Evolutionary conservation across 1,284 basidiomycete genomes (phyloP), one percentile per base, ranked within the genome.

Genomic region (Irpex sp.): DNA sequence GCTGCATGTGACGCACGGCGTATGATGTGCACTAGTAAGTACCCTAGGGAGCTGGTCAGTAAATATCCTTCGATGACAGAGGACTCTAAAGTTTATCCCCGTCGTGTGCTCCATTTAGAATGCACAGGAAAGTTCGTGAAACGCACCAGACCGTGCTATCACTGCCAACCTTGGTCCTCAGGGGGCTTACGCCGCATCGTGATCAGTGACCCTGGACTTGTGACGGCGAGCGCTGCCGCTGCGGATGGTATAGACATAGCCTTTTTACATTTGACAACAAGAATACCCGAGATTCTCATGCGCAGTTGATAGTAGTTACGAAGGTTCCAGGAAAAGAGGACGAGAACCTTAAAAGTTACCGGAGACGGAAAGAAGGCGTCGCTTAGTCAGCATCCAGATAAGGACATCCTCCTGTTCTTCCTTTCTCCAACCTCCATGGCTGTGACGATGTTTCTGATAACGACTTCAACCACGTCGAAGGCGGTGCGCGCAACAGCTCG

Each of bases 71-170:
- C 31, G 31, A 34, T 34, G 5, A 34, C 31, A 34, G 31, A 34
- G 31, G 31, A 34, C 31, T 34, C 6, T 34, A 34, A 34, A 34
- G 31, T 34, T 34, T 34, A 34, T 34, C 31, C 5, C 6, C 31
- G 31, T 34, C 31, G 31, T 34, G 31, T 34, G 31, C 31, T 34
- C 85, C 85, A 87, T 73, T 85, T 75, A n/a, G 76, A 73, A 68
- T 85, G 85, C 4, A 77, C 76, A 4, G 74, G 69, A 65, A 85
- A 83, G 70, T 84, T 80, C 21, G 79, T 70, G 31, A 85, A 9
- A 77, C 71, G 1, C 76, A 68, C 83, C 83, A 85, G 4, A 83
- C 81, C 68, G 75, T 81, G 17, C 78, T 11, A 72, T 68, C 3
- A 82, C 78, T 2, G 83, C 81, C 31, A 34, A 34, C 31, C 31